These are phyloP conservation scores for Gamsiella multidivaricata DNA, from an alignment of 192 early-diverging fungal genomes.

Conservation along the genomic window DNA sequence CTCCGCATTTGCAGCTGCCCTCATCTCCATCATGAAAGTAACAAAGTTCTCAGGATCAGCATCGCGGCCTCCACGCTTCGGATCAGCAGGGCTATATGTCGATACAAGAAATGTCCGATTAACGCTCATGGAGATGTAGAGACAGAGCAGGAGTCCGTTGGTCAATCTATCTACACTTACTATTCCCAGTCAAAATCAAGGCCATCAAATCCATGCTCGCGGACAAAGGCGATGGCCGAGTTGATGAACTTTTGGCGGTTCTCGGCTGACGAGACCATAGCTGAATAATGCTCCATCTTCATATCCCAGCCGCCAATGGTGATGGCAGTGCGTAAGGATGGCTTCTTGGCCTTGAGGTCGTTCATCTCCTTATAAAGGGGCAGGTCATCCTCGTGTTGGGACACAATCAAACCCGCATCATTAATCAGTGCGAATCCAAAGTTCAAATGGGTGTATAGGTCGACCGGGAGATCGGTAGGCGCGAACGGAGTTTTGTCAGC, in stretches of 20 bases:
- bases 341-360: constrained; percentile 29
- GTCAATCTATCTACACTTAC: constrained; percentile 17
- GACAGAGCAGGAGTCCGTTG: no score
- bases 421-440: constrained; percentile 36
- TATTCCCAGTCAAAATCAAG: constrained; percentile 51
- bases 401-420: constrained; percentile 11
- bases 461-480: constrained; percentile 12
- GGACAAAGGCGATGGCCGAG: constrained; percentile 15
- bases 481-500: constrained; percentile 26
- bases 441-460: constrained; percentile 40
- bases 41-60: constrained; percentile 38
- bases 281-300: constrained; percentile 38
- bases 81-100: constrained; percentile 11
- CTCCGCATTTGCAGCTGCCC: constrained; percentile 27
- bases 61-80: constrained; percentile 7
- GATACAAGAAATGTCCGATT: no score
- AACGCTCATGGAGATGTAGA: no score
- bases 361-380: constrained; percentile 12
- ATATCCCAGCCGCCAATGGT: constrained; percentile 41
- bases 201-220: constrained; percentile 30
- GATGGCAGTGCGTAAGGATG: constrained; percentile 22
- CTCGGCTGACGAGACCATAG: constrained; percentile 27
- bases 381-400: background rate
- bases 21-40: constrained; percentile 32
- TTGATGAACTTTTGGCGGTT: constrained; percentile 37